phyloP scores from a whole-genome alignment of 805 yeast genomes.

The Ogataea minuta region DNA sequence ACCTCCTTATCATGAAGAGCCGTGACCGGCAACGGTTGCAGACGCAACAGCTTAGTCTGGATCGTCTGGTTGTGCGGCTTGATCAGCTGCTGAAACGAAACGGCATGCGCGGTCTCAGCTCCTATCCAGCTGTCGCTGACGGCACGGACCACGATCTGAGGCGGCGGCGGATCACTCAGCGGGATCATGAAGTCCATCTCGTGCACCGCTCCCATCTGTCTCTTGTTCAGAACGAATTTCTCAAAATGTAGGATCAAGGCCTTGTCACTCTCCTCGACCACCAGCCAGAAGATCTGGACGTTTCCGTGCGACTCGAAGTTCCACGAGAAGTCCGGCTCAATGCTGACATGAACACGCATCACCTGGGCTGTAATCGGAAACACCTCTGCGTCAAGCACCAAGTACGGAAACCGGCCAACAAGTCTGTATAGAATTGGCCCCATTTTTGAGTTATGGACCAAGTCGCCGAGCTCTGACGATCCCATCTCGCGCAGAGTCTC shows the following conservation, averaged over 20 bases:
- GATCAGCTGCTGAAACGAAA: slow-evolving; percentile 87
- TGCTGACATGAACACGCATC: slow-evolving; percentile 68
- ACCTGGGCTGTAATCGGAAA: slow-evolving; percentile 88
- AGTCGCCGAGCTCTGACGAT: slow-evolving; percentile 77
- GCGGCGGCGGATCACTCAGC: slow-evolving; percentile 81
- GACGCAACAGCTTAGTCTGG: slow-evolving; percentile 71
- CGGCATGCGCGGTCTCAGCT: slow-evolving; percentile 67
- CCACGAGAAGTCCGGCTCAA: slow-evolving; percentile 84
- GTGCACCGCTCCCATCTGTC: slow-evolving; percentile 53
- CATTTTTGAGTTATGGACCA: slow-evolving; percentile 78
- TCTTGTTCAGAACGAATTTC: slow-evolving; percentile 64
- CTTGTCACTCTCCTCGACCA: slow-evolving; percentile 82
- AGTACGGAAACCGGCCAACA: slow-evolving; percentile 69
- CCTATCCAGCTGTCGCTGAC: slow-evolving; percentile 90
- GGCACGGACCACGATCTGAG: slow-evolving; percentile 77
- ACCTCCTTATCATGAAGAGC: slow-evolving; percentile 70
- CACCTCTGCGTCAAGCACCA: slow-evolving; percentile 74
- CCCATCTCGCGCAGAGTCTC: slow-evolving; percentile 72
- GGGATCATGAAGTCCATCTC: slow-evolving; percentile 93
- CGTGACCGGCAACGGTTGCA: slow-evolving; percentile 82
- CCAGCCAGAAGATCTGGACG: slow-evolving; percentile 86
- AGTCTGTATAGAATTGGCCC: slow-evolving; percentile 61
- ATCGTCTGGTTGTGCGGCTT: slow-evolving; percentile 86
- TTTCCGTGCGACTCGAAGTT: slow-evolving; percentile 77
- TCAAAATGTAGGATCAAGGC: slow-evolving; percentile 78